phyloP scores from a whole-genome alignment of 2,329 filamentous ascomycete genomes.

The Cladorrhinum sp. region DNA sequence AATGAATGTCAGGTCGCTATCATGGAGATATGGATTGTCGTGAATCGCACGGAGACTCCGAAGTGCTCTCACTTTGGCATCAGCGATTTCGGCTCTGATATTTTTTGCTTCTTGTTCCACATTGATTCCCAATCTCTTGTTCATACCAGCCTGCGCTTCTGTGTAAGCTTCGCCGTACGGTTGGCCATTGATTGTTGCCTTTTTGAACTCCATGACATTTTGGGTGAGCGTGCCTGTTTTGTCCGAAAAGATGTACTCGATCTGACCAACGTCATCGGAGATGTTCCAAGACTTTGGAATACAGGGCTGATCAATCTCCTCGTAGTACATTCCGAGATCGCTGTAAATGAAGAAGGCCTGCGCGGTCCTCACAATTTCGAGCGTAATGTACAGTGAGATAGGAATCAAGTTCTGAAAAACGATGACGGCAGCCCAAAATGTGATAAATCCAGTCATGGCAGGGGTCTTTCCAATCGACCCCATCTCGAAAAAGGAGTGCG shows the following conservation, averaged over 20 bases:
- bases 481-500: conserved; percentile 78
- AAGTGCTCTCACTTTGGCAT: conserved; percentile 71
- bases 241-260: conserved; percentile 98
- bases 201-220: conserved; percentile 99
- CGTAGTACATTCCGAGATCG: conserved; percentile 96
- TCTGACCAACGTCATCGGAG: conserved; percentile 94
- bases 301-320: conserved; percentile 87
- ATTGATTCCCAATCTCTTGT: conserved; percentile 83
- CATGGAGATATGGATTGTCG: conserved; percentile 85
- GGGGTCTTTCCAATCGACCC: conserved; percentile 75
- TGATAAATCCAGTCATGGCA: conserved; percentile 84
- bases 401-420: conserved; percentile 98
- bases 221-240: conserved; percentile 89
- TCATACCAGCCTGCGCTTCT: conserved; percentile 94
- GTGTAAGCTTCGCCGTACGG: conserved; percentile 97
- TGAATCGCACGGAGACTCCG: conserved; percentile 70
- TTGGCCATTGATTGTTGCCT: conserved; percentile 92
- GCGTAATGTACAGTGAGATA: conserved; percentile 94
- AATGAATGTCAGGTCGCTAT: conserved; percentile 88
- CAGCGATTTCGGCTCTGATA: conserved; percentile 73
- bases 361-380: conserved; percentile 89
- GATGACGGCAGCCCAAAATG: conserved; percentile 93
- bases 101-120: conserved; percentile 74
- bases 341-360: conserved; percentile 98
- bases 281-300: conserved; percentile 99